Conservation (phyloP, 2,329 filamentous ascomycete species). For the Colletotrichum echinochloae region DNA sequence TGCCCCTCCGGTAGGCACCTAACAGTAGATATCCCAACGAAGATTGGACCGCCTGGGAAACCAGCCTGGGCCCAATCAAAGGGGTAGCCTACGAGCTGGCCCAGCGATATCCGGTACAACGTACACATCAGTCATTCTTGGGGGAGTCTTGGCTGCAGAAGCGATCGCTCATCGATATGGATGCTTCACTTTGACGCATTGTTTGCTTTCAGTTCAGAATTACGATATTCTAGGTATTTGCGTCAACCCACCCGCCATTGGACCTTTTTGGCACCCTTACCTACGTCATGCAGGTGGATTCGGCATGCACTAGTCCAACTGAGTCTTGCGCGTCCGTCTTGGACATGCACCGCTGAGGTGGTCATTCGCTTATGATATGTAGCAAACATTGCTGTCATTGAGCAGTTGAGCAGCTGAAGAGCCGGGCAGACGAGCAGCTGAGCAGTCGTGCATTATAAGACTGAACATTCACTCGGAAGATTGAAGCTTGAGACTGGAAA, state of each 20-base stretch:
- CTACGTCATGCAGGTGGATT: neutral
- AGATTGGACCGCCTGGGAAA: neutral
- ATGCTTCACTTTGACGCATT: neutral
- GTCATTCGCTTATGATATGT: too few relatives aligned
- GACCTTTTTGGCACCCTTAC: neutral
- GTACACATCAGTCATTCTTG: too few relatives aligned
- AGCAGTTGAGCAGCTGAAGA: conserved; percentile 2
- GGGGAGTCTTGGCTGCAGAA: too few relatives aligned
- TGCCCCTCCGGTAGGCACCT: too few relatives aligned
- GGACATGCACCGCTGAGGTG: neutral
- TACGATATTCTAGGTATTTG: neutral
- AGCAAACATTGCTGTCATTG: conserved; percentile 1
- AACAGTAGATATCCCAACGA: neutral
- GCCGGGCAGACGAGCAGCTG: neutral
- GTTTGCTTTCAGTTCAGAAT: neutral
- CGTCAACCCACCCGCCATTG: neutral
- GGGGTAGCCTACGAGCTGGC: too few relatives aligned
- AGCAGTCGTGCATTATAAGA: neutral
- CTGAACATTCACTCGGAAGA: neutral
- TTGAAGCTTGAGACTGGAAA: neutral
- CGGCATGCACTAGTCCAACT: neutral
- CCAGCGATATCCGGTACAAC: neutral
- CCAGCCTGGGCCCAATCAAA: neutral
- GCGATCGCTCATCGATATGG: too few relatives aligned
- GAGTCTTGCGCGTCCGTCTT: neutral